Base-by-base conservation (phyloP, 306 rosid genomes). In the Corylus avellana region DNA sequence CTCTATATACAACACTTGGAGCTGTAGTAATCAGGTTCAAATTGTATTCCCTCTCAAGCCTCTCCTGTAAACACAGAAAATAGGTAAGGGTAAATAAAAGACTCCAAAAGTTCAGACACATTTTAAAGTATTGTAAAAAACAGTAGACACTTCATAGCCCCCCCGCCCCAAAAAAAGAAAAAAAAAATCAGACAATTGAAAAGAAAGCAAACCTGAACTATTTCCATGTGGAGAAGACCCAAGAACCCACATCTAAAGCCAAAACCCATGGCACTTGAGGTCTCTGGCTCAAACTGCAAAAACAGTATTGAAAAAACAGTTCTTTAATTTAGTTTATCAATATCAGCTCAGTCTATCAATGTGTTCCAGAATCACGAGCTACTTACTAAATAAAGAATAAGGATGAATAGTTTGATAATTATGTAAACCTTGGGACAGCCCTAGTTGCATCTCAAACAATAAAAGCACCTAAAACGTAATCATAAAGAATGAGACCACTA, bases 171-270 rank as follows among this genome's bases (percentile, higher is more conserved):
- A 32, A 32, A 58, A n/a, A 20, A 20, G 18, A 57, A 9, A 80
- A 64, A 74, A 80, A 82, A 58, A 74, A 80, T 77, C 75, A 70
- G 25, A 59, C 48, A 51, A 75, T 66, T 39, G 29, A 14, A 81
- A 3, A 62, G 32, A 70, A 72, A 82, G 83, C 20, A 80, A 22
- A 92, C 97, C 96, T 94, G 97, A 78, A 94, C 98, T 80, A 94
- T 94, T 86, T 94, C 98, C 98, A 92, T 94, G 77, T 91, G 98
- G 69, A 94, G 90, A 86, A 94, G 98, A 78, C 98, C 97, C 82
- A 94, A 83, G 81, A 90, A 90, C 59, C 98, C 98, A 88, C 98
- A 94, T 73, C 97, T 86, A 87, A 94, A 94, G 86, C 98, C 98
- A 85, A 94, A 94, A 70, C 98, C 98, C 97, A 94, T 94, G 79